phyloP scores from a whole-genome alignment of 345 rosid genomes.

The Gossypium mustelinum region DNA sequence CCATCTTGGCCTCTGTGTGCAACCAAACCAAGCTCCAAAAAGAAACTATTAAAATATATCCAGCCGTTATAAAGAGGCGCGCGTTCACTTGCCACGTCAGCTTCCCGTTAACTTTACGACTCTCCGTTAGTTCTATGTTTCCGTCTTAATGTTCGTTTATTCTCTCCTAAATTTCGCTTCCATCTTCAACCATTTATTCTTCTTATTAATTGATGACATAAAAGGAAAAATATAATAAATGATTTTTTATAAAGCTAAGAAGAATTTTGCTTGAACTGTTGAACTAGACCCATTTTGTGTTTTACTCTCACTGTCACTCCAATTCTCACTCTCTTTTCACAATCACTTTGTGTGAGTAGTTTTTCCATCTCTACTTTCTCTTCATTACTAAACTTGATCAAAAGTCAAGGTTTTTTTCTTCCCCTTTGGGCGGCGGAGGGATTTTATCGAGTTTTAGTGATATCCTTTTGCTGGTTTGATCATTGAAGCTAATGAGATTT shows the following conservation, averaged over 20 bases:
- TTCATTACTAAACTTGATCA: background rate
- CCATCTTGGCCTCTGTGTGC: background rate
- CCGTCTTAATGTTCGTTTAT: background rate
- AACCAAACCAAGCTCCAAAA: background rate
- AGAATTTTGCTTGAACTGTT: constrained; percentile 1
- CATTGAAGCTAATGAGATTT: constrained; percentile 6
- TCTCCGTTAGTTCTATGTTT: constrained; percentile 13
- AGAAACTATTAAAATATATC: background rate
- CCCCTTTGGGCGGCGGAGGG: background rate
- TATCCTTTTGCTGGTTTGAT: constrained; percentile 1
- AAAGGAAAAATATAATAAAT: background rate
- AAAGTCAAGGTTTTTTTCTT: too few relatives aligned
- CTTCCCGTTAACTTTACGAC: constrained; percentile 14
- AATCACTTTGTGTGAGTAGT: background rate
- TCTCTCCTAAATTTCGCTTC: background rate
- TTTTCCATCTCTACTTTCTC: background rate
- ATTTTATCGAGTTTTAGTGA: background rate
- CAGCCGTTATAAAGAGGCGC: constrained; percentile 27
- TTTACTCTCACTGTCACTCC: background rate
- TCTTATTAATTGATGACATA: background rate
- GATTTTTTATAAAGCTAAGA: background rate
- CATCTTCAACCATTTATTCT: background rate
- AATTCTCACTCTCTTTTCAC: background rate
- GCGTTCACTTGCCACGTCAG: constrained; percentile 21
- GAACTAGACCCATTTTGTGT: background rate